A percentile compares a stretch with the other conserved stretches of the same genome.
phyloP scores from a whole-genome alignment of 202 grass and related monocot species.

The Panicum hallii region DNA sequence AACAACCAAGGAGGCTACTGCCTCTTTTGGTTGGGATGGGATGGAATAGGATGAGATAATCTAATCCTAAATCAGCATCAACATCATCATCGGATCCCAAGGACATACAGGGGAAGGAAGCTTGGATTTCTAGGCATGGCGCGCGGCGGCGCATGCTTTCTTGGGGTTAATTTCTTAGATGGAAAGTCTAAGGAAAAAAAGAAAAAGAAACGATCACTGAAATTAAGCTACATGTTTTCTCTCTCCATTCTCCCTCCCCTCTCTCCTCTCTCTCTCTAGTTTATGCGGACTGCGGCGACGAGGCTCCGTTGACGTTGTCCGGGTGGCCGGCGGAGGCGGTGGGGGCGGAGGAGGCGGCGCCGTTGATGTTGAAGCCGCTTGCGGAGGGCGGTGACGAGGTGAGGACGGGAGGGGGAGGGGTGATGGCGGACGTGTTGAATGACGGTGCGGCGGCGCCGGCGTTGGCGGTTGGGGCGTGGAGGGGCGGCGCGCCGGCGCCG shows the following conservation, averaged over 20 bases:
- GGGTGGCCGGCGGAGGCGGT: constrained; percentile 24
- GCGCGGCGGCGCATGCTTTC: constrained; percentile 44
- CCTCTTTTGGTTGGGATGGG: constrained; percentile 47
- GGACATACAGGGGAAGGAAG: background rate
- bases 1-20: constrained; percentile 45
- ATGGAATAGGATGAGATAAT: constrained; percentile 54
- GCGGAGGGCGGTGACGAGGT: constrained; percentile 40
- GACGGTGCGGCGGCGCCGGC: background rate
- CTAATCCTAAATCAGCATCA: constrained; percentile 59
- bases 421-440: constrained; percentile 40
- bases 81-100: constrained; percentile 57
- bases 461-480: background rate
- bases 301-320: constrained; percentile 48
- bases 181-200: constrained; percentile 33
- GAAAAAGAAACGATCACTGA: constrained; percentile 51
- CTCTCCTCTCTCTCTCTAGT: constrained; percentile 21
- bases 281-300: constrained; percentile 58
- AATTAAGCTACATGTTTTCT: constrained; percentile 53
- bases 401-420: constrained; percentile 35
- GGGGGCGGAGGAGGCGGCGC: constrained; percentile 7
- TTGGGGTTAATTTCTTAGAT: constrained; percentile 67
- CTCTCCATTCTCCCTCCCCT: background rate
- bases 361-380: constrained; percentile 62
- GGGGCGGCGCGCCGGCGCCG: background rate
- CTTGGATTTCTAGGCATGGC: constrained; percentile 54